Base-by-base conservation (phyloP, 306 rosid genomes). In the Echinosophora koreensis region DNA sequence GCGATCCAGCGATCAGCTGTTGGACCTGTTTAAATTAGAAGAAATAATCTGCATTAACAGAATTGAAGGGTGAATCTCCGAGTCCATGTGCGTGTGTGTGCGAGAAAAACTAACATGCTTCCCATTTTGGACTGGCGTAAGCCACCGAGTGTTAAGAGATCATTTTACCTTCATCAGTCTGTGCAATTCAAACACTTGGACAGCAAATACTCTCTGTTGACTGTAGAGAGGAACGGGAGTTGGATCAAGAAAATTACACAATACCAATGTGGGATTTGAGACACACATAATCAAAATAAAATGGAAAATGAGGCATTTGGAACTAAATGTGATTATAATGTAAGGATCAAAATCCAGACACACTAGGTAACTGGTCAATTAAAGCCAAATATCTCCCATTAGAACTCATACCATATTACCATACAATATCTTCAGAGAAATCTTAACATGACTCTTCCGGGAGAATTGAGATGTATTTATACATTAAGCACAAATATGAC, bases 1-100 rank as follows among this genome's bases (percentile, higher is more conserved):
- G 94, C 16, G 91, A 87, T 80, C 55, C 89, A 76, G 97, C 97
- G 83, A 92, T 90, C 85, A 89, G 73, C 49, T 38, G 84, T 82
- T 92, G 97, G 80, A 92, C 97, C 97, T 91, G 85, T 77, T 74
- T 37, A 56, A 58, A 77, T 32, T 8, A 46, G 67, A 74, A 71
- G 42, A 73, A 71, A 41, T 73, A 72, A 65, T 54, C 44, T 8
- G 10, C 17, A 62, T 59, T 52, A 57, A 56, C 13, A 60, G 69
- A 67, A 55, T 61, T 49, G 51, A 80, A 66, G 58, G 62, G 46
- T 71, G 62, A 34, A 65, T 51, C 58, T 51, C 58, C 42, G 65
- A 49, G 57, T 0, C 12, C 32, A 17, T 17, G 71, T 47, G 38
- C 63, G 46, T 65, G 66, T 50, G 57, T 38, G 39, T 1, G 73